Evolutionary conservation across 805 yeast genomes (phyloP), one percentile per base, ranked within the genome.

Genomic region (Yamadazyma philogaea): DNA sequence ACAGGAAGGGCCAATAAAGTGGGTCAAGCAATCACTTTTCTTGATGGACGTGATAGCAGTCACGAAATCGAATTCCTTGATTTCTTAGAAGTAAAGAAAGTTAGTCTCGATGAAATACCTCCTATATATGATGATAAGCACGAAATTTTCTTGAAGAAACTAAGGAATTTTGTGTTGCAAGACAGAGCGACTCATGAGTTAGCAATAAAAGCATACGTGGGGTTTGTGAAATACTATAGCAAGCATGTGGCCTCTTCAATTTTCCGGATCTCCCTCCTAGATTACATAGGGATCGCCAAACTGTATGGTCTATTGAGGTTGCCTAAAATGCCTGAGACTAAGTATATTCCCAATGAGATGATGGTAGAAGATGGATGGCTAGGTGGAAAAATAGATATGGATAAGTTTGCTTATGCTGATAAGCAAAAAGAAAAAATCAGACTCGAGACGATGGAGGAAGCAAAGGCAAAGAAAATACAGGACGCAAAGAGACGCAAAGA

Each of bases 321-420:
- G 45, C 99, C 99, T 7, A 79, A 82, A 52, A 93, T 95, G 98
- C 99, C 99, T 0, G 99, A 93, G 57, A 75, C 82, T 17, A 69
- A 67, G 41, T 69, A 74, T 51, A 66, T 81, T 2, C 56, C 71
- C 22, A 56, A 64, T 30, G 77, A 72, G 2, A 50, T 61, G 10
- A 64, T 81, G 54, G 86, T 89, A 0, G 78, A 74, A 39, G 82
- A 79, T 47, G 97, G 96, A 1, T 87, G 90, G 88, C 63, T 87
- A 27, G 74, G 81, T 1, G 70, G 69, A 21, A 67, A 68, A 2
- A 70, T 89, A 15, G 83, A 87, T 51, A 75, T 87, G 79, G 87
- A 84, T 48, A 68, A 61, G 1, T 87, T 77, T 58, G 65, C 73
- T 7, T 91, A 86, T 56, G 64, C 68, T 10, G 91, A 91, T 55